phyloP scores from a whole-genome alignment of 495 filamentous ascomycete species.

The Copromyces sp. region DNA sequence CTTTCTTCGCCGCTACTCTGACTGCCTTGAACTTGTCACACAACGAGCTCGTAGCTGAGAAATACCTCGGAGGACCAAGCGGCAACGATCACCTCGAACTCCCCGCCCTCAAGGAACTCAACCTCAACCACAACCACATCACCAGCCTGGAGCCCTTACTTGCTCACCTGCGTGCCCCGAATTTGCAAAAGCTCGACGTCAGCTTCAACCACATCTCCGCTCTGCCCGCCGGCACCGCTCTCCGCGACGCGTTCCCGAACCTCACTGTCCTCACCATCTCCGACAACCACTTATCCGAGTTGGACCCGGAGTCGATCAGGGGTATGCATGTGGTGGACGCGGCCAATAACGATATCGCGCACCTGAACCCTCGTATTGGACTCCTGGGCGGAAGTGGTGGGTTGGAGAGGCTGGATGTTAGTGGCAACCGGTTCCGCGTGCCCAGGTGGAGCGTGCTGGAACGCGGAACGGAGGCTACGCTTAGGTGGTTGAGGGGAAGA shows the following conservation, averaged over 20 bases:
- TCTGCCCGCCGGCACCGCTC: slow-evolving; percentile 46
- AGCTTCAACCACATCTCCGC: slow-evolving; percentile 64
- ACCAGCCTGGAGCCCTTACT: slow-evolving; percentile 53
- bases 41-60: slow-evolving; percentile 57
- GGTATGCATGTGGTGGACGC: slow-evolving; percentile 71
- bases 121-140: slow-evolving; percentile 58
- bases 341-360: slow-evolving; percentile 69
- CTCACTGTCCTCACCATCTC: slow-evolving; percentile 57
- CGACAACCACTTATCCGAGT: slow-evolving; percentile 64
- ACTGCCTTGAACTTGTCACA: slow-evolving; percentile 66
- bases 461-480: slow-evolving; percentile 77
- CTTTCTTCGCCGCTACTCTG: slow-evolving; percentile 57
- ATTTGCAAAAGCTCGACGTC: slow-evolving; percentile 64
- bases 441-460: slow-evolving; percentile 80
- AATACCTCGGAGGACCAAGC: slow-evolving; percentile 35
- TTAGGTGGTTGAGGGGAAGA: slow-evolving; percentile 71
- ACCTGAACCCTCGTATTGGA: slow-evolving; percentile 68
- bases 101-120: slow-evolving; percentile 64
- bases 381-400: slow-evolving; percentile 51
- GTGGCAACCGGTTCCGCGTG: slow-evolving; percentile 74
- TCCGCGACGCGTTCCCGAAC: slow-evolving; percentile 49
- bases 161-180: slow-evolving; percentile 54
- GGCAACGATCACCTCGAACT: slow-evolving; percentile 49
- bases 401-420: slow-evolving; percentile 50
- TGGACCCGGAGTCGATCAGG: slow-evolving; percentile 62